Conservation (phyloP, 768 basidiomycete species). For the Chalciporus pseudorubinellus region DNA sequence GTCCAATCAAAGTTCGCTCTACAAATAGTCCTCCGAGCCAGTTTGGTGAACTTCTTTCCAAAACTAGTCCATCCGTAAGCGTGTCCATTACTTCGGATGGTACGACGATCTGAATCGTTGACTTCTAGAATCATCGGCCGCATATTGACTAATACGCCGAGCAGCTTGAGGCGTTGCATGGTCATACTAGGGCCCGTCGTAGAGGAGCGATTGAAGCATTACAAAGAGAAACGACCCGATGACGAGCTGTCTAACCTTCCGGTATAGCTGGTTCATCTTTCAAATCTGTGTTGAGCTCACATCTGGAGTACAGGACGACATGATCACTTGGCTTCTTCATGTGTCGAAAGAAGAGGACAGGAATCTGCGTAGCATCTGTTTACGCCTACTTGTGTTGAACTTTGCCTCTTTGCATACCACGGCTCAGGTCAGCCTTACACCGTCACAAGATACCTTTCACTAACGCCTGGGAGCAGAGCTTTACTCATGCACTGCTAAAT, state of each 20-base stretch:
- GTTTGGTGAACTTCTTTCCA: conserved; percentile 36
- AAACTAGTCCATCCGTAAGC: conserved; percentile 34
- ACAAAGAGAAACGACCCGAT: conserved; percentile 20
- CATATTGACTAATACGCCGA: conserved; percentile 32
- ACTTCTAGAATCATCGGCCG: conserved; percentile 32
- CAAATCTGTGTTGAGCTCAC: conserved; percentile 4
- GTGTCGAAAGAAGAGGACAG: conserved; percentile 26
- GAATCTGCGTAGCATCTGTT: conserved; percentile 28
- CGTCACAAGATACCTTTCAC: neutral
- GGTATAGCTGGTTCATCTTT: conserved; percentile 20
- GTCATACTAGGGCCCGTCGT: conserved; percentile 30
- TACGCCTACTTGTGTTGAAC: conserved; percentile 38
- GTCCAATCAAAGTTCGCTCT: conserved; percentile 35
- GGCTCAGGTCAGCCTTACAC: conserved; percentile 25
- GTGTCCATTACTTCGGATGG: conserved; percentile 1
- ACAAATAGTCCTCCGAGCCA: conserved; percentile 31
- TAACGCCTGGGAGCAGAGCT: conserved; percentile 24
- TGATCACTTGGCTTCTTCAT: conserved; percentile 42
- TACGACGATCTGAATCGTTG: conserved; percentile 13
- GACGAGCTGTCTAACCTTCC: conserved; percentile 30
- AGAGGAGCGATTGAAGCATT: conserved; percentile 31
- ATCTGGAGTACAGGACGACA: conserved; percentile 30
- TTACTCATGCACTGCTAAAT: conserved; percentile 38
- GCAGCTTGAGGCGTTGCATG: conserved; percentile 31
- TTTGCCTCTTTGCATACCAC: conserved; percentile 38